Base-by-base conservation (phyloP, 768 basidiomycete species). In the Coprinellus micaceus region DNA sequence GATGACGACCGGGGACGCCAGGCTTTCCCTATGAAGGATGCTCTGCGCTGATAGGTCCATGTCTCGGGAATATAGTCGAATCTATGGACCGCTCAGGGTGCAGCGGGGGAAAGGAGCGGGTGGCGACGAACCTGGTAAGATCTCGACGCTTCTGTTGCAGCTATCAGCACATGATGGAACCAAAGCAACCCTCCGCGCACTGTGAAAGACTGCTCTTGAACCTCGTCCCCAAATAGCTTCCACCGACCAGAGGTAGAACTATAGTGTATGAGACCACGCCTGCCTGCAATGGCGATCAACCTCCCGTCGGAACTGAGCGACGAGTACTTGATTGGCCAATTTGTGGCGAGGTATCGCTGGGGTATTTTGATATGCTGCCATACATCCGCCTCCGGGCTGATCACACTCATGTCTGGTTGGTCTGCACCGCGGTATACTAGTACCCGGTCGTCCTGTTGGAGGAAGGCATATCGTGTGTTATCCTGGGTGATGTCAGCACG, bases 311-410 rank as follows among this genome's bases (percentile, higher is more conserved):
- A 83, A 54, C 92, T 95, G 52, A 98, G 80, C 3, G 90, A 88
- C 5, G 94, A 94, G 67, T 95, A 97, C 43, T 86, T 85, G 48
- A 98, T 86, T 1, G 97, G 97, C 91, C 95, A 96, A 62, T 98
- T 96, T 10, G 84, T 80, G 1, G 91, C 82, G 41, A 98, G 74
- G 70, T 98, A 99, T n/a, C 75, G 73, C 64, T 88, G 83, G 1
- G 97, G 97, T 19, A 98, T 84, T 94, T 97, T 40, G 45, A 98
- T 89, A 71, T 91, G 89, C 63, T 98, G 94, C 95, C 96, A 98
- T 17, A 98, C 95, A 64, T 98, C 95, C 3, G 92, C 92, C 68
- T 96, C 94, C 15, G 95, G 94, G 66, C 98, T 98, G 65, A 98
- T 97, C 56, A 99, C 87, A 66, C 93, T 96, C 87, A 97, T 89